phyloP scores from a whole-genome alignment of 768 basidiomycete species.

The Trametes meyenii region DNA sequence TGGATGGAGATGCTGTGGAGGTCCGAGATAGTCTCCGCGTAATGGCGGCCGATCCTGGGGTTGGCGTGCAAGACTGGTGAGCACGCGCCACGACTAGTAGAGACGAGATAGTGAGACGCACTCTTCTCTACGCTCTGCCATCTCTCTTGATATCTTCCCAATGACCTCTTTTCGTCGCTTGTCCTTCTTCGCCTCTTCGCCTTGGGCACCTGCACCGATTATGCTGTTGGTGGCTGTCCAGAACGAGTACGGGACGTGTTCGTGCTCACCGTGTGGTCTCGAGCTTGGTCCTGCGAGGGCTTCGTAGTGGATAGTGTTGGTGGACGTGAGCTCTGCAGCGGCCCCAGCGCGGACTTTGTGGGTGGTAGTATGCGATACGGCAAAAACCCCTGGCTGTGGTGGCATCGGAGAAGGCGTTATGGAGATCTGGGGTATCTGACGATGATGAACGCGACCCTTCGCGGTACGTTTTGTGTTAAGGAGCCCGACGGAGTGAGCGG shows the following conservation, averaged over 20 bases:
- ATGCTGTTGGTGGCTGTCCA: constrained; percentile 11
- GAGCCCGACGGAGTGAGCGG: too few species aligned
- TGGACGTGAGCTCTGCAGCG: constrained; percentile 34
- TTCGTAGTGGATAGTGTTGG: constrained; percentile 39
- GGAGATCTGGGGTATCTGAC: not conserved
- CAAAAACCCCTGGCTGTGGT: constrained; percentile 71
- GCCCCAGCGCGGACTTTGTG: constrained; percentile 44
- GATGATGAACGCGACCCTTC: not conserved
- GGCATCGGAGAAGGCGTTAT: constrained; percentile 47
- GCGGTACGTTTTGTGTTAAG: too few species aligned
- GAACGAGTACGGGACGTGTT: not conserved
- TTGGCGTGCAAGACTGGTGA: constrained; percentile 5
- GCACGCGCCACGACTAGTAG: not conserved
- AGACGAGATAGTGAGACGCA: constrained; percentile 39
- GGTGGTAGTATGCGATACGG: constrained; percentile 56
- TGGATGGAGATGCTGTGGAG: constrained; percentile 63
- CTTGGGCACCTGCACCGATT: constrained; percentile 19
- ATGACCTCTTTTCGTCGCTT: constrained; percentile 69
- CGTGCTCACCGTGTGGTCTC: constrained; percentile 41
- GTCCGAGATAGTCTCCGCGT: constrained; percentile 61
- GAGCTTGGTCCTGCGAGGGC: constrained; percentile 46
- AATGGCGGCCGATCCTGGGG: constrained; percentile 55
- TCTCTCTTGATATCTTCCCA: constrained; percentile 73
- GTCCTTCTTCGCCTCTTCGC: constrained; percentile 58
- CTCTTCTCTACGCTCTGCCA: constrained; percentile 78